Evolutionary conservation across 495 filamentous ascomycete genomes (phyloP).

Genomic region (Aspergillus nanangensis): DNA sequence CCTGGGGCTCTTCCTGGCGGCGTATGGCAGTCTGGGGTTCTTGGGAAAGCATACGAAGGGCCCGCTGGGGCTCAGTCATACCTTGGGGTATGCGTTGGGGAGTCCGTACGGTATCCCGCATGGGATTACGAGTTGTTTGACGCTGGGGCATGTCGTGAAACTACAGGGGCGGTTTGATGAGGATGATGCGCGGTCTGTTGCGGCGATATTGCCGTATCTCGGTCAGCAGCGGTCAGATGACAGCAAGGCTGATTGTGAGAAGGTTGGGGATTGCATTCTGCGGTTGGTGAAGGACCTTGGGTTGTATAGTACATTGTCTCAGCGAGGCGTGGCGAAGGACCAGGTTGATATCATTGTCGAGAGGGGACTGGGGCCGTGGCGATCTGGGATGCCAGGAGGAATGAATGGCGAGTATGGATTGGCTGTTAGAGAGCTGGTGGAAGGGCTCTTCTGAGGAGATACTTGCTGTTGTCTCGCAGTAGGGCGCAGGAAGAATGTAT

Average conservation of each 20-base stretch:
- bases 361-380: neutral
- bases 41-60: neutral
- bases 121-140: constrained; percentile 7
- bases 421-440: too few species aligned
- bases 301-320: neutral
- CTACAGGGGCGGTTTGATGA: neutral
- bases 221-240: neutral
- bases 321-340: neutral
- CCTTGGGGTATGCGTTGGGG: constrained; percentile 1
- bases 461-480: too few species aligned
- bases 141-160: neutral
- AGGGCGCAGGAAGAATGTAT: too few species aligned
- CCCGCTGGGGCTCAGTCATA: neutral
- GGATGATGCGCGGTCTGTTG: neutral
- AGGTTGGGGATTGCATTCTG: constrained; percentile 1
- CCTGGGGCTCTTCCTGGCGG: neutral
- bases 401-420: too few species aligned
- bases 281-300: neutral
- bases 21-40: constrained; percentile 3
- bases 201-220: neutral
- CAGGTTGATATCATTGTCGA: neutral
- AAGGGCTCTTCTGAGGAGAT: too few species aligned
- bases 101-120: constrained; percentile 6
- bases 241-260: neutral
- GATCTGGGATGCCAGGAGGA: too few species aligned